phyloP scores from a whole-genome alignment of 306 rosid species.

The Coriaria nepalensis region DNA sequence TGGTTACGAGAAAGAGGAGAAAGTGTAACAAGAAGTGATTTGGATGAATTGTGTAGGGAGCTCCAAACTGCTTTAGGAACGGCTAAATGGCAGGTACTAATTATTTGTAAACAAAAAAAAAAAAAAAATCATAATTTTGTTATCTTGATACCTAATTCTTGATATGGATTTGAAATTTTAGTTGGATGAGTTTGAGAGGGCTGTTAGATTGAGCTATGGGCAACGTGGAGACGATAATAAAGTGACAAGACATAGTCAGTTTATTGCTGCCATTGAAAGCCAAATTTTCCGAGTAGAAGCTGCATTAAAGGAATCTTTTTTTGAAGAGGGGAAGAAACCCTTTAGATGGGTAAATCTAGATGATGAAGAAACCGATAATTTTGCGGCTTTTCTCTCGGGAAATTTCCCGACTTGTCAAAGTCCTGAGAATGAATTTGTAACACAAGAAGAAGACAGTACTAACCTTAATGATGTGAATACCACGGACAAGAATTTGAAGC shows the following conservation, averaged over 20 bases:
- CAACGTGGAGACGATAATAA: slow-evolving; percentile 40
- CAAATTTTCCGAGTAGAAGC: slow-evolving; percentile 71
- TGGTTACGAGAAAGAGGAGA: slow-evolving; percentile 73
- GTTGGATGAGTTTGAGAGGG: slow-evolving; percentile 92
- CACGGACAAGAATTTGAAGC: slow-evolving; percentile 20
- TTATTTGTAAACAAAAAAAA: not conserved
- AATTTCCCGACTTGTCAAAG: slow-evolving; percentile 25
- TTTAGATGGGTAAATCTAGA: slow-evolving; percentile 75
- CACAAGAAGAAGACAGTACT: slow-evolving; percentile 23
- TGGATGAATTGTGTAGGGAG: slow-evolving; percentile 67
- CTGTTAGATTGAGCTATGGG: slow-evolving; percentile 68
- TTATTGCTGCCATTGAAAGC: slow-evolving; percentile 66
- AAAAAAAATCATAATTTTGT: not conserved
- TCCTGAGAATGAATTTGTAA: slow-evolving; percentile 22
- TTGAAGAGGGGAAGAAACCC: slow-evolving; percentile 63
- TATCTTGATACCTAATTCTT: not conserved
- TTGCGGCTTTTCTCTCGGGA: slow-evolving; percentile 88
- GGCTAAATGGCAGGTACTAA: slow-evolving; percentile 91
- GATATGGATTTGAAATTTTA: slow-evolving; percentile 14
- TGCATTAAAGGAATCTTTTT: slow-evolving; percentile 42
- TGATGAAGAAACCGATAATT: slow-evolving; percentile 74
- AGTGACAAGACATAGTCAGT: slow-evolving; percentile 64
- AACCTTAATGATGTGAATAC: slow-evolving; percentile 29
- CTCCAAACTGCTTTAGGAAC: slow-evolving; percentile 92
- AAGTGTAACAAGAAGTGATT: slow-evolving; percentile 23